Evolutionary conservation across 345 rosid genomes (phyloP).

Genomic region (Populus pruinosa): DNA sequence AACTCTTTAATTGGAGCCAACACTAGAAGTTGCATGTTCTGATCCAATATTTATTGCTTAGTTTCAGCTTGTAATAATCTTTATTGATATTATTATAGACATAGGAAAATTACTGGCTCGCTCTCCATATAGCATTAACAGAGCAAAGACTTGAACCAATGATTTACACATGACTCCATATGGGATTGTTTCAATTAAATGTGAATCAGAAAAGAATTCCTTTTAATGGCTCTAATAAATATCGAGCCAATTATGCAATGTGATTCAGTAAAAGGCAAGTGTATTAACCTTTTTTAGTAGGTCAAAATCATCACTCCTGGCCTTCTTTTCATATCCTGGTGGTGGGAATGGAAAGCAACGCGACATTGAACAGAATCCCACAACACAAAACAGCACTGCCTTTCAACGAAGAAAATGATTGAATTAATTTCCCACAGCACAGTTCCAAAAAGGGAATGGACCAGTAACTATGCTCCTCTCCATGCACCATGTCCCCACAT

Average conservation of each 20-base stretch:
- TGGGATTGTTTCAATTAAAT: neutral
- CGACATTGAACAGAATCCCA: constrained; percentile 65
- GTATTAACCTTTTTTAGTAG: constrained; percentile 58
- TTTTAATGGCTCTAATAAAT: constrained; percentile 6
- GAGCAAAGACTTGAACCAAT: neutral
- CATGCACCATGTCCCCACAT: constrained; percentile 57
- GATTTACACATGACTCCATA: neutral
- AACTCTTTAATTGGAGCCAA: neutral
- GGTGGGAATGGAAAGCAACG: constrained; percentile 99
- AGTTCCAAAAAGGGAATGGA: constrained; percentile 58
- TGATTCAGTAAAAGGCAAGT: neutral
- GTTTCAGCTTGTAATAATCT: neutral
- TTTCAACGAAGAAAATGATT: constrained; percentile 30
- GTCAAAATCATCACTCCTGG: constrained; percentile 49
- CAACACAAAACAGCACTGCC: constrained; percentile 28
- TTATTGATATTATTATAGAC: neutral
- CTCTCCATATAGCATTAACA: neutral
- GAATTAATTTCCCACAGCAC: constrained; percentile 32
- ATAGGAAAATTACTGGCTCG: neutral
- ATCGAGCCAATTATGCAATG: constrained; percentile 2
- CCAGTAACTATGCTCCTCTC: constrained; percentile 51
- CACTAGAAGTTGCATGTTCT: neutral
- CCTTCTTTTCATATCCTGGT: constrained; percentile 92
- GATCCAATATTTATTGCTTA: neutral
- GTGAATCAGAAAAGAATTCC: neutral